Evolutionary conservation across 768 basidiomycete genomes (phyloP), one percentile per base, ranked within the genome.

Genomic region (Suillus luteus): DNA sequence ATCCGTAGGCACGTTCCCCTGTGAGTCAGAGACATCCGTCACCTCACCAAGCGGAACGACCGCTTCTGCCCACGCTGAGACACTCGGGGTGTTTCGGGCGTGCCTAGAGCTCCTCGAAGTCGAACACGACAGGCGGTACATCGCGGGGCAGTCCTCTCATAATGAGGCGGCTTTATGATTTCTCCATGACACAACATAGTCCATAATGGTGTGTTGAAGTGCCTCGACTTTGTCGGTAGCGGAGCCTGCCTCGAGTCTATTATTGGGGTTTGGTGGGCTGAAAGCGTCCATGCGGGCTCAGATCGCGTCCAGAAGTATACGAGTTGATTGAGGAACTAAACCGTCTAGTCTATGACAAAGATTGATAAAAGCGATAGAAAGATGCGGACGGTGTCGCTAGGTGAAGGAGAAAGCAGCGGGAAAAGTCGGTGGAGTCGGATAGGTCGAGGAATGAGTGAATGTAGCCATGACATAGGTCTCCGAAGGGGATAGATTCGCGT

Each of bases 281-380:
- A 54, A 40, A 70, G 63, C 49, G 67, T 61, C 64, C 69, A 55
- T 2, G 22, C 12, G 5, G 35, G 35, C 15, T 55, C 11, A 37
- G 35, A 37, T 12, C 33, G 52, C 33, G 35, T 55, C 54, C 75
- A 76, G 48, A 76, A 76, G 61, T 75, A 75, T 63, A 76, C 77
- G 37, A 77, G 69, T 64, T 75, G 73, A 62, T 76, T 74, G 55
- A 76, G 75, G 37, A 75, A 73, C 37, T 61, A 62, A 31, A 69
- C 67, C 27, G 57, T 70, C 61, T 66, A 66, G 55, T 70, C 66
- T 10, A 72, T 61, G 24, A 75, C 68, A 55, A 73, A 68, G 57
- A 75, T 60, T 73, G 63, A 59, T 76, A 77, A n/a, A 77, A 69
- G 61, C 70, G 70, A 66, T 76, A 72, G 65, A 78, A 75, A 15